Conservation (phyloP, 352 stramenopile genomes). For the Pythium guiyangense region DNA sequence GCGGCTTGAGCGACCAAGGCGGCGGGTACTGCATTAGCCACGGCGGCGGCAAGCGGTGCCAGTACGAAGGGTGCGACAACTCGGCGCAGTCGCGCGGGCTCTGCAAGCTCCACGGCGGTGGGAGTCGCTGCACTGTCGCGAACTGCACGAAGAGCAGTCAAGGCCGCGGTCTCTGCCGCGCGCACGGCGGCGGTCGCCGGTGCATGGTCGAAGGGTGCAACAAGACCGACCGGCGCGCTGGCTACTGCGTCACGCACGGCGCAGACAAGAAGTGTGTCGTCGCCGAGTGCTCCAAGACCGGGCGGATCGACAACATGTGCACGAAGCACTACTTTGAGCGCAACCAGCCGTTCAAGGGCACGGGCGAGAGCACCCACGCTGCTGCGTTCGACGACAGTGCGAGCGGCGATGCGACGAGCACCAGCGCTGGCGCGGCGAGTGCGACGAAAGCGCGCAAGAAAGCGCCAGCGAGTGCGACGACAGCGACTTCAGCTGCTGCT, state of each 20-base stretch:
- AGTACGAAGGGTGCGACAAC: constrained; percentile 72
- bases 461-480: not conserved
- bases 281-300: constrained; percentile 77
- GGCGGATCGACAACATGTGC: constrained; percentile 77
- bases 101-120: constrained; percentile 79
- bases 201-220: constrained; percentile 85
- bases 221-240: constrained; percentile 74
- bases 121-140: constrained; percentile 68
- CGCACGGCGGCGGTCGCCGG: constrained; percentile 74
- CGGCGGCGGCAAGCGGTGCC: constrained; percentile 77
- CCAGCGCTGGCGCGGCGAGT: not conserved
- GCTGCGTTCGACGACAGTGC: not conserved
- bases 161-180: constrained; percentile 73
- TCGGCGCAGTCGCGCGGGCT: constrained; percentile 76
- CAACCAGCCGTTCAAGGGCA: constrained; percentile 31
- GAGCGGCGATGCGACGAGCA: constrained; percentile 4
- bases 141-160: constrained; percentile 88
- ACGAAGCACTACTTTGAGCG: constrained; percentile 85
- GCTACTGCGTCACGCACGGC: constrained; percentile 78
- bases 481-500: not conserved
- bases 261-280: constrained; percentile 81
- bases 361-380: not conserved
- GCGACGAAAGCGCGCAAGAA: constrained; percentile 2
- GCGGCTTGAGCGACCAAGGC: constrained; percentile 70
- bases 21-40: constrained; percentile 82